Evolutionary conservation across 2,329 filamentous ascomycete species (phyloP).

Genomic region (Biscogniauxia sp.): DNA sequence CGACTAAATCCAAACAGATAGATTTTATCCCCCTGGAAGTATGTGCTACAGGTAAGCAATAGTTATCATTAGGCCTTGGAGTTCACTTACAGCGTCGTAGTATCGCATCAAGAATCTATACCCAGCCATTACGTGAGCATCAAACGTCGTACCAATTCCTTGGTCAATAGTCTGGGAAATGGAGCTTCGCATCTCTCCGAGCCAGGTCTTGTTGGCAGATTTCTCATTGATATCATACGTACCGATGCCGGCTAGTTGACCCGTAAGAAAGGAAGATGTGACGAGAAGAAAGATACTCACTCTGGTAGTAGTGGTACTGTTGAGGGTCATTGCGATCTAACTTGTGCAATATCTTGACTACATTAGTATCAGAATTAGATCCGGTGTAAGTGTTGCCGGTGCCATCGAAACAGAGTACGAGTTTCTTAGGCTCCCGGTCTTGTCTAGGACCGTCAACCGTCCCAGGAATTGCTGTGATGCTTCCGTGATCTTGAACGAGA

Average conservation of each 20-base stretch:
- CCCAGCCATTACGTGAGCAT: constrained; percentile 50
- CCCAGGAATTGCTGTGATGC: too few relatives aligned
- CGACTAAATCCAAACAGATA: constrained; percentile 55
- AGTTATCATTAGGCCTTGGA: too few relatives aligned
- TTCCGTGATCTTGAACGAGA: too few relatives aligned
- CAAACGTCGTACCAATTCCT: constrained; percentile 46
- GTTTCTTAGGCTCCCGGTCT: too few relatives aligned
- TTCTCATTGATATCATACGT: constrained; percentile 46
- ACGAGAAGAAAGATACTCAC: constrained; percentile 26
- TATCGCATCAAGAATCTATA: constrained; percentile 56
- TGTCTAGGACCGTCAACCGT: too few relatives aligned
- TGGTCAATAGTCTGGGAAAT: constrained; percentile 42
- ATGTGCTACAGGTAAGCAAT: constrained; percentile 18
- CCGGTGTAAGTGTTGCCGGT: constrained; percentile 47
- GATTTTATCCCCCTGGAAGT: constrained; percentile 47
- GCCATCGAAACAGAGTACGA: constrained; percentile 44
- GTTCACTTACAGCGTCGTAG: background rate
- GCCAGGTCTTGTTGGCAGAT: constrained; percentile 38
- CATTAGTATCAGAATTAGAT: constrained; percentile 50
- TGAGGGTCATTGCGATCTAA: constrained; percentile 40
- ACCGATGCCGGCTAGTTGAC: constrained; percentile 43
- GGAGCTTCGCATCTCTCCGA: constrained; percentile 35
- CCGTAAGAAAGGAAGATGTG: background rate
- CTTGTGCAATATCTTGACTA: constrained; percentile 49
- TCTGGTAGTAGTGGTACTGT: constrained; percentile 51